Base-by-base conservation (phyloP, 257 asterid genomes). In the Ocimum tenuiflorum region DNA sequence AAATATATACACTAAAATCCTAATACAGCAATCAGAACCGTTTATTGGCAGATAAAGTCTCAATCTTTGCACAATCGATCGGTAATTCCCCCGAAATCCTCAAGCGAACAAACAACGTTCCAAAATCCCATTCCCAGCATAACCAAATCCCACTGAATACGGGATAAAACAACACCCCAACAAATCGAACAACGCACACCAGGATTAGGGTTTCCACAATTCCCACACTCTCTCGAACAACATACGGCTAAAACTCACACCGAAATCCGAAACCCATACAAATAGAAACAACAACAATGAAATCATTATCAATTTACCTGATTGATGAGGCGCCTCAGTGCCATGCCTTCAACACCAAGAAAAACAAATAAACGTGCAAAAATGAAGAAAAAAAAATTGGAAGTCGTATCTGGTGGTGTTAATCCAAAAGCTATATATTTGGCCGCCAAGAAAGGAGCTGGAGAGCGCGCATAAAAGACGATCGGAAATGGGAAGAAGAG, bases 281-380 rank as follows among this genome's bases (percentile, higher is more conserved):
- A 20, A 31, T 1, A 56, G 2, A 9, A 49, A 64, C 12, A 36
- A 8, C 1, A 8, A 36, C 7, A 39, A 39, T 0, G 15, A 6
- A 7, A 31, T 4, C 2, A 46, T 17, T 8, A 18, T 20, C 18
- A 46, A 38, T 64, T 22, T 11, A 72, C 68, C 64, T 73, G 68
- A 65, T 12, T 27, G 67, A 72, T 45, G 63, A 72, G 77, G 41
- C 67, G 77, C 72, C 71, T 36, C 18, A 57, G 38, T 19, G 36
- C 52, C 77, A 72, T 71, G 33, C 5, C 14, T 8, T n/a, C 63
- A 36, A 59, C 22, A 48, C 14, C 29, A n/a, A 48, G 8, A 8
- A 5, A 33, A 42, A 31, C 1, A 10, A 1, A 31, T 31, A 38
- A 38, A 38, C 3, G 45, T 6, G 19, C 7, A 65, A 3, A 2